Base-by-base conservation (phyloP, 2,329 filamentous ascomycete genomes). In the Beauveria sp. region DNA sequence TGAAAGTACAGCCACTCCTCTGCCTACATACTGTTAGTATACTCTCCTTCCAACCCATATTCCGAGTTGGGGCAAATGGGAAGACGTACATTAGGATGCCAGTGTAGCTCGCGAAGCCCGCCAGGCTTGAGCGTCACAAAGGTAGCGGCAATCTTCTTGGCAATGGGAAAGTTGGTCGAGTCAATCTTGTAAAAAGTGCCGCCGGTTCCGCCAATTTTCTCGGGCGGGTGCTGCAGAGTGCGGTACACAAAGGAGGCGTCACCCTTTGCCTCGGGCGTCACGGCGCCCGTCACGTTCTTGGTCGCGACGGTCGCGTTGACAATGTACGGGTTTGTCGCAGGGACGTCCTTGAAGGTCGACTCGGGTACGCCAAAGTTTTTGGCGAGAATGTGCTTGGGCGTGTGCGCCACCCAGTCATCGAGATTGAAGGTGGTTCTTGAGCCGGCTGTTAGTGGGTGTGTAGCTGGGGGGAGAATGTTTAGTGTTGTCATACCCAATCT, bases 1-100 rank as follows among this genome's bases (percentile, higher is more conserved):
- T 88, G 84, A 75, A 90, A 89, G 73, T 88, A 89, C 2, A 89
- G 72, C 87, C 87, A 89, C 70, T 89, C 87, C 66, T 88, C 84
- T 5, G 84, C 83, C 82, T 86, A 62, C 12, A 24, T 0, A 62
- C 14, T 26, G 38, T 53, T 18, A 53, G 40, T n/a, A 52, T 38
- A 10, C 28, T 31, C 9, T 31, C 28, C 2, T 34, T 12, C 31
- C 1, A 34, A 14, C 12, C 34, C 34, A 5, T 10, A 0, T 34
- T 14, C 0, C 0, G 14, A 38, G 14, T 40, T 42, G 45, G 8
- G 60, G 2, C 46, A 12, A 38, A 16, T 16, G 34, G 0, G 4
- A 12, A n/a, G n/a, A 57, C 80, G 73, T 70, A 85, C 83, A 67
- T 86, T 88, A 1, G 86, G 86, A 69, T 88, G 86, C 87, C 87